These are phyloP conservation scores for Pyrenochaeta sp. DNA, from an alignment of 2,329 filamentous ascomycete species.

Conservation along the genomic window DNA sequence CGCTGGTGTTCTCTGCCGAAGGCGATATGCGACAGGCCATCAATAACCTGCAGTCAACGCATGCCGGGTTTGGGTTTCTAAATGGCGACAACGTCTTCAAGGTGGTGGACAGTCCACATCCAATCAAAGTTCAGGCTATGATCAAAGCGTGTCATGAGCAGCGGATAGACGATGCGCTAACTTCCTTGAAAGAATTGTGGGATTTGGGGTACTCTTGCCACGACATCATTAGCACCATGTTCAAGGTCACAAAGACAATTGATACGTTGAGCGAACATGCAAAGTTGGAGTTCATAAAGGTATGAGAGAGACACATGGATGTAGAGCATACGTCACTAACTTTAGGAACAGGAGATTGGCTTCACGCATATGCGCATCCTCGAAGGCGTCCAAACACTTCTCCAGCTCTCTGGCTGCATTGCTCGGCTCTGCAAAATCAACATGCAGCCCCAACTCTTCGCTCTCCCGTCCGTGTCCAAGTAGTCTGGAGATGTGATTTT, in stretches of 20 bases:
- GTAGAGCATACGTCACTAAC: neutral
- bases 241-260: slow-evolving; percentile 96
- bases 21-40: slow-evolving; percentile 99
- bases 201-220: slow-evolving; percentile 96
- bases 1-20: slow-evolving; percentile 96
- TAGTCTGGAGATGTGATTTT: slow-evolving; percentile 9
- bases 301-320: slow-evolving; percentile 5
- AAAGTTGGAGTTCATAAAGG: slow-evolving; percentile 94
- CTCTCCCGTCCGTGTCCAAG: slow-evolving; percentile 42
- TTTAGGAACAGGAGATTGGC: slow-evolving; percentile 74
- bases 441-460: slow-evolving; percentile 89
- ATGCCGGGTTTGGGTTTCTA: slow-evolving; percentile 95
- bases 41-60: slow-evolving; percentile 95
- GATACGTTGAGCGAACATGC: slow-evolving; percentile 91
- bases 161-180: slow-evolving; percentile 86
- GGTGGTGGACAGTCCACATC: slow-evolving; percentile 95
- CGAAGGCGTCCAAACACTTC: slow-evolving; percentile 94
- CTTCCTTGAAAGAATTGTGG: slow-evolving; percentile 90
- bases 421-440: slow-evolving; percentile 93
- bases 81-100: slow-evolving; percentile 97
- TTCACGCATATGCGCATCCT: slow-evolving; percentile 99
- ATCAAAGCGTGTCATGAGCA: slow-evolving; percentile 96
- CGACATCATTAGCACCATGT: slow-evolving; percentile 99
- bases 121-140: slow-evolving; percentile 98
- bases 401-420: slow-evolving; percentile 93